Evolutionary conservation across 352 stramenopile genomes (phyloP), one percentile per base, ranked within the genome.

Genomic region (Globisporangium heterothallicum): DNA sequence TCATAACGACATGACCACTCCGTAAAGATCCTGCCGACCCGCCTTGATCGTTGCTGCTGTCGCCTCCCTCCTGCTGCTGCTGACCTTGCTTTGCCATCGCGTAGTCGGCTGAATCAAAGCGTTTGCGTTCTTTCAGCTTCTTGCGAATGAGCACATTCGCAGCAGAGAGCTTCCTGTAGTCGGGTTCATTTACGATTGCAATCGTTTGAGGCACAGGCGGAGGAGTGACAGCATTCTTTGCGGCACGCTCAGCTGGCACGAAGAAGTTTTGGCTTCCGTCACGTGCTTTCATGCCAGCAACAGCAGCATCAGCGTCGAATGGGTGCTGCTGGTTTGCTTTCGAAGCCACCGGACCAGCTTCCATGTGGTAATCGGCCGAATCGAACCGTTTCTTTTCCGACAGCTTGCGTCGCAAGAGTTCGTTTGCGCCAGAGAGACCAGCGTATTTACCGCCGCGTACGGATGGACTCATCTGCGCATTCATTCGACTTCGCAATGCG

Each of bases 101-200:
- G 55, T 93, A 88, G 58, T 91, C 83, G 0, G 80, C 80, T 26
- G 83, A 93, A 53, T 92, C 80, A 25, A 93, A 92, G 4, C 78
- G 77, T 42, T 93, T 90, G 13, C 83, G 74, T 50, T 93, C 83
- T 50, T 86, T 83, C 13, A 93, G 51, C 42, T 90, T 84, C 9
- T 80, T 82, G 21, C 81, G 83, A 44, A 93, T 76, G 13, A 93
- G 57, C n/a, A 93, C 68, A 34, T 93, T 82, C 1, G 68, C 74
- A 0, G 78, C 78, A 19, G 68, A 78, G 8, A 89, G 59, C 48
- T 85, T 85, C 0, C 76, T 72, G 49, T 87, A 89, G 29, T 84
- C 74, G 22, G 74, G 72, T n/a, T n/a, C n/a, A n/a, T n/a, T n/a
- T n/a, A n/a, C n/a, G n/a, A n/a, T 48, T 10, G 21, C 35, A 5